Percentiles rank a stretch among this genome's conserved stretches.
Evolutionary conservation across 306 rosid species (phyloP).

Genomic region (Hippophae rhamnoides): DNA sequence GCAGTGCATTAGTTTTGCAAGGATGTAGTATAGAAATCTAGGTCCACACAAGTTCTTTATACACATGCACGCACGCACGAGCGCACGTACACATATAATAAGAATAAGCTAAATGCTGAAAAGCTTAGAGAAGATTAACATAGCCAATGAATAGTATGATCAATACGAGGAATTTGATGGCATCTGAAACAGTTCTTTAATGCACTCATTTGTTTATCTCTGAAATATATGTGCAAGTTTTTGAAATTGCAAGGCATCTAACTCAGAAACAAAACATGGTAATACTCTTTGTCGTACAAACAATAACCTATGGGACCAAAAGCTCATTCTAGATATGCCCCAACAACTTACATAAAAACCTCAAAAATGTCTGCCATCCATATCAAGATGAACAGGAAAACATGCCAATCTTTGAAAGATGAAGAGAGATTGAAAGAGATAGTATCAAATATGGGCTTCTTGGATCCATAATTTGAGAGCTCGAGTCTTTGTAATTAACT

Average conservation of each 20-base stretch:
- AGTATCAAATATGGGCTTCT: constrained; percentile 1
- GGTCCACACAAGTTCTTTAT: no score
- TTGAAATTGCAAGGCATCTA: neutral
- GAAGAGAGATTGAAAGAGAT: neutral
- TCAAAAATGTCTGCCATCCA: no score
- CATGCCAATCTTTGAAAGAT: neutral
- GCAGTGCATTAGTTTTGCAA: constrained; percentile 7
- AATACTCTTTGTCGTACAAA: neutral
- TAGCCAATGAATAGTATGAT: no score
- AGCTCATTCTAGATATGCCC: no score
- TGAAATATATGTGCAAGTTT: neutral
- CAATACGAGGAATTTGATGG: no score
- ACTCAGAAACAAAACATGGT: neutral
- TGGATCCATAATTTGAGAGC: neutral
- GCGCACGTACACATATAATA: no score
- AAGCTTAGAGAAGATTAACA: no score
- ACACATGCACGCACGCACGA: no score
- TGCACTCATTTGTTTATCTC: no score
- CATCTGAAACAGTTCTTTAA: no score
- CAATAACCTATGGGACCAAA: neutral
- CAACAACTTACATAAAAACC: neutral
- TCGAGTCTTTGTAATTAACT: no score
- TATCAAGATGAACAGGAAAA: neutral
- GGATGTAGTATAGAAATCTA: neutral
- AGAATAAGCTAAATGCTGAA: no score